Percentiles rank a stretch among this genome's conserved stretches.
Evolutionary conservation across 1,284 basidiomycete genomes (phyloP).

Genomic region (Rhodotorula sp.): DNA sequence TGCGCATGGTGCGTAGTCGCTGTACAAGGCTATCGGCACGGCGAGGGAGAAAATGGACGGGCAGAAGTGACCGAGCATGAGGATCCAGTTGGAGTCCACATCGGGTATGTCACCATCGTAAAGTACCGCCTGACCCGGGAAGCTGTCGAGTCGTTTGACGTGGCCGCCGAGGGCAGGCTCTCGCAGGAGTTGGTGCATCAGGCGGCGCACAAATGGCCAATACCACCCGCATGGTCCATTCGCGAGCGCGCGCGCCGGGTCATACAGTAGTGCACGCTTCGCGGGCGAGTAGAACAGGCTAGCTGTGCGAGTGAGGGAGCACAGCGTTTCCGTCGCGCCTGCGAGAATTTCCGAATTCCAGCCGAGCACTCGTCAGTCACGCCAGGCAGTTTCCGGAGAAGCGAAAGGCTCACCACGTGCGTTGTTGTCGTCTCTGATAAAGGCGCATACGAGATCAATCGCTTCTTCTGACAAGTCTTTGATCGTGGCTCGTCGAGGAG

Average conservation of each 20-base stretch:
- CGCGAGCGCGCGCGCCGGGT: not conserved
- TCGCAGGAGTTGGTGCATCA: not conserved
- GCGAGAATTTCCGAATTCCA: not conserved
- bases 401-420: too few species aligned
- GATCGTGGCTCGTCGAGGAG: too few species aligned
- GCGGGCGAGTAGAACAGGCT: not conserved
- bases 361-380: too few species aligned
- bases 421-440: not conserved
- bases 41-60: not conserved
- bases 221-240: too few species aligned
- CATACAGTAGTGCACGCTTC: not conserved
- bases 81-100: not conserved
- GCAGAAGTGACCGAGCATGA: not conserved
- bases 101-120: too few species aligned
- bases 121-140: too few species aligned
- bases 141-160: too few species aligned
- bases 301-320: not conserved
- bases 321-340: not conserved
- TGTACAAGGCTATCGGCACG: not conserved
- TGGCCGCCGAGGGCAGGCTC: not conserved
- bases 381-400: too few species aligned
- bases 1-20: too few species aligned
- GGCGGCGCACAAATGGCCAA: not conserved
- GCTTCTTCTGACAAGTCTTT: conserved; percentile 2
- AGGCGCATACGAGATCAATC: conserved; percentile 2